A percentile compares a stretch with the other conserved stretches of the same genome.
phyloP scores from a whole-genome alignment of 2,329 filamentous ascomycete genomes.

The Fusarium cyanostomum region DNA sequence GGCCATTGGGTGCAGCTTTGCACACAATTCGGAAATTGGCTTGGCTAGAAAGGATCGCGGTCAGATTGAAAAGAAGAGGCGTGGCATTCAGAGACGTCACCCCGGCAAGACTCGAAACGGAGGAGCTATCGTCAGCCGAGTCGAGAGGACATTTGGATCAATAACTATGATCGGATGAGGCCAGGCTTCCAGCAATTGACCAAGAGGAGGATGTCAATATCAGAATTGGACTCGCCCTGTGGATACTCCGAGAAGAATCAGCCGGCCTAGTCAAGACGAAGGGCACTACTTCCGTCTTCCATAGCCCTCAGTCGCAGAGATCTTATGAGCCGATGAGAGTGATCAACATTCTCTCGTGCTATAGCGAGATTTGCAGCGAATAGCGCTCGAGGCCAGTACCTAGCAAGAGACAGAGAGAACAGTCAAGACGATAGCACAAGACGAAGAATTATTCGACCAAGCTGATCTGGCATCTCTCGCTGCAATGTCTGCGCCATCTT shows the following conservation, averaged over 20 bases:
- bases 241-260: conserved; percentile 45
- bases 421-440: conserved; percentile 78
- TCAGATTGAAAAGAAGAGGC: conserved; percentile 40
- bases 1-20: conserved; percentile 33
- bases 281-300: conserved; percentile 50
- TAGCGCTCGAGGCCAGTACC: conserved; percentile 71
- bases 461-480: conserved; percentile 54
- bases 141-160: conserved; percentile 38
- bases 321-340: conserved; percentile 54
- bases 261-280: conserved; percentile 47
- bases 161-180: conserved; percentile 38
- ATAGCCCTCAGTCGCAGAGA: conserved; percentile 60
- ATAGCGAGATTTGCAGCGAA: conserved; percentile 66
- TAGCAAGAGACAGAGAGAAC: conserved; percentile 62
- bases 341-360: conserved; percentile 55
- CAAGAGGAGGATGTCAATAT: conserved; percentile 43
- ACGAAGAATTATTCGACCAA: conserved; percentile 58
- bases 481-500: conserved; percentile 54
- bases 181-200: conserved; percentile 31
- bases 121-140: conserved; percentile 35
- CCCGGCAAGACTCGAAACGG: conserved; percentile 37
- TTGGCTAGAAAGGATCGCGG: conserved; percentile 42
- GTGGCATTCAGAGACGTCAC: conserved; percentile 37
- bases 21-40: conserved; percentile 39
- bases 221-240: conserved; percentile 41